These are phyloP conservation scores for Fusarium subglutinans DNA, from an alignment of 2,329 filamentous ascomycete genomes.

Conservation along the genomic window DNA sequence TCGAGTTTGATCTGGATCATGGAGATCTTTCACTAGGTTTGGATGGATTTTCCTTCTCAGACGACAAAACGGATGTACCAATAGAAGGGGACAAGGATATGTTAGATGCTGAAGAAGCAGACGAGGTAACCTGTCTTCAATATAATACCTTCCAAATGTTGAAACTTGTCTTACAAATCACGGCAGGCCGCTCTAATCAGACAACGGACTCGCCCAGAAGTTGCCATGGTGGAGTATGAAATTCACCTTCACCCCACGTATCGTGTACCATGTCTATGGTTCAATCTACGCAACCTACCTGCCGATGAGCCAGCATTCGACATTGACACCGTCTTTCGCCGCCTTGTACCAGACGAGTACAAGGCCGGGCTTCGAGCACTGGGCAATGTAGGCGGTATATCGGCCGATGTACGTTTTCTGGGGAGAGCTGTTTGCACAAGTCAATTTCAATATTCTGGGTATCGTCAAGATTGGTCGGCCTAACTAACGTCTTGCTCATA, in stretches of 20 bases:
- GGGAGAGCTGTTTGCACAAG: slow-evolving; percentile 42
- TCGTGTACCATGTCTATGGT: slow-evolving; percentile 79
- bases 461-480: slow-evolving; percentile 46
- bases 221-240: slow-evolving; percentile 72
- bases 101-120: slow-evolving; percentile 61
- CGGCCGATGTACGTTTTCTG: slow-evolving; percentile 72
- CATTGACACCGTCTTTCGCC: slow-evolving; percentile 75
- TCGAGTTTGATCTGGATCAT: slow-evolving; percentile 56
- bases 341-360: slow-evolving; percentile 74
- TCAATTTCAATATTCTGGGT: slow-evolving; percentile 44
- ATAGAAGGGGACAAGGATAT: slow-evolving; percentile 56
- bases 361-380: slow-evolving; percentile 67
- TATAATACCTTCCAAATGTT: slow-evolving; percentile 1
- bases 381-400: slow-evolving; percentile 77
- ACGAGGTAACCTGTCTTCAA: slow-evolving; percentile 55
- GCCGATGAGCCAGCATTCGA: slow-evolving; percentile 65
- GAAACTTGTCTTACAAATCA: slow-evolving; percentile 30
- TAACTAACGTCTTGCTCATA: slow-evolving; percentile 57
- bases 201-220: slow-evolving; percentile 44
- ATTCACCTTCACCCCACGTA: slow-evolving; percentile 81
- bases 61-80: slow-evolving; percentile 26
- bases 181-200: slow-evolving; percentile 54
- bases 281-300: slow-evolving; percentile 69
- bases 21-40: slow-evolving; percentile 58
- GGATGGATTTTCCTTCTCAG: slow-evolving; percentile 56